Evolutionary conservation across 2,329 filamentous ascomycete species (phyloP), one percentile per base, ranked within the genome.

Genomic region (Dactylellina sp.): DNA sequence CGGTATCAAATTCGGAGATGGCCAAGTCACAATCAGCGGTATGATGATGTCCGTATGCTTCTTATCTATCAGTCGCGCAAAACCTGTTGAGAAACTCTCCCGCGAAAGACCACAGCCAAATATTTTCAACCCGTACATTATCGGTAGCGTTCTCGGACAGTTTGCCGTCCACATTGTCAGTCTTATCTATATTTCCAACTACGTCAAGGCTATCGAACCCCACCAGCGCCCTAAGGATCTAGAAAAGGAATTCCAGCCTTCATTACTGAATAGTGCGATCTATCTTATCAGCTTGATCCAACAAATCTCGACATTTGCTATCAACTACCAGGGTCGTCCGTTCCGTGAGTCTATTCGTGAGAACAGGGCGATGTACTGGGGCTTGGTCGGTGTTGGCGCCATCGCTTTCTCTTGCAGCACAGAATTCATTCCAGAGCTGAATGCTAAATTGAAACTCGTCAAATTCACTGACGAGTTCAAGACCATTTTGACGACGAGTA

Each of bases 31-130:
- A 14, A 98, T 99, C 79, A 97, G 93, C 78, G 95, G 95, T 78
- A 98, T 99, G 91, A 89, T 99, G 81, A 98, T 99, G 95, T 97
- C 93, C 79, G 95, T 99, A 56, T 99, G 95, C 84, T 99, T 99
- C 86, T 84, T 99, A 79, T 97, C 93, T 75, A 97, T 99, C 79
- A 98, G 95, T n/a, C 90, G 95, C 72, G 95, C 95, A 40, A 95
- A 93, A 84, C 92, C 95, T 28, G 95, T 99, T 59, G 95, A 99
- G 83, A 90, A 91, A 37, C 85, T 99, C 22, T 97, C 94, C 76
- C 97, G 97, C 83, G 95, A 99, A 82, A 91, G 95, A 40, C 95
- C 95, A 0, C 95, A 99, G 83, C 93, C 94, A 63, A 97, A 98
- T 82, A 99, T 99, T 80, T 98, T 98, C 86, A 99, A 99, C 84